Evolutionary conservation across 2,329 filamentous ascomycete genomes (phyloP).

Genomic region (Hymenoscyphus albidus): DNA sequence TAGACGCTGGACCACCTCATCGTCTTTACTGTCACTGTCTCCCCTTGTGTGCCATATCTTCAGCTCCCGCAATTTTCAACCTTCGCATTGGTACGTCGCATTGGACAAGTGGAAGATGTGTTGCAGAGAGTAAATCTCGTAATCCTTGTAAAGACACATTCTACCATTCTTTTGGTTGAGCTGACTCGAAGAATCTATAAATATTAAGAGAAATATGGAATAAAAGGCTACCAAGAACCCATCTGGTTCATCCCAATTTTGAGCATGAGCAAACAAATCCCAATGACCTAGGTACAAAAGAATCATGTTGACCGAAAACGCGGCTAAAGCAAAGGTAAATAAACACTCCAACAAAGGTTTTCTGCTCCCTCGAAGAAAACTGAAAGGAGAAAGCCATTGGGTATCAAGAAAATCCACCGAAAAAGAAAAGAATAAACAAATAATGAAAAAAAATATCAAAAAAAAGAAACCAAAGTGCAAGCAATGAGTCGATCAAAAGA

Average conservation of each 20-base stretch:
- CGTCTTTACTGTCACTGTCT: too few species aligned
- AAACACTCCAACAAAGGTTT: neutral
- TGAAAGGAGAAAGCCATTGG: neutral
- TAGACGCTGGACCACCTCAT: too few species aligned
- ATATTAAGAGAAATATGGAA: neutral
- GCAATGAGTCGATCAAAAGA: neutral
- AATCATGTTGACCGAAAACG: neutral
- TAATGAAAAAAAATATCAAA: neutral
- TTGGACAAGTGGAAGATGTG: neutral
- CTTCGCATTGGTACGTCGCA: neutral
- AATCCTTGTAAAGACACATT: neutral
- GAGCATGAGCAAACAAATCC: neutral
- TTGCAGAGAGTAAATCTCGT: neutral
- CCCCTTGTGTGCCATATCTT: too few species aligned
- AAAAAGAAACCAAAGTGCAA: neutral
- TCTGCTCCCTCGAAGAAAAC: neutral
- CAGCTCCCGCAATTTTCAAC: too few species aligned
- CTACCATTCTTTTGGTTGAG: neutral
- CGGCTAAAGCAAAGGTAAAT: neutral
- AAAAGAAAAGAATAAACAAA: neutral
- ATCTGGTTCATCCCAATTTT: neutral
- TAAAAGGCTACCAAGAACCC: neutral
- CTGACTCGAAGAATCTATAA: neutral
- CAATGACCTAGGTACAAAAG: neutral
- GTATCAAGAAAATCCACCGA: conserved; percentile 1